Conservation (phyloP, 2,329 filamentous ascomycete genomes). For the Claviceps pazoutovae region DNA sequence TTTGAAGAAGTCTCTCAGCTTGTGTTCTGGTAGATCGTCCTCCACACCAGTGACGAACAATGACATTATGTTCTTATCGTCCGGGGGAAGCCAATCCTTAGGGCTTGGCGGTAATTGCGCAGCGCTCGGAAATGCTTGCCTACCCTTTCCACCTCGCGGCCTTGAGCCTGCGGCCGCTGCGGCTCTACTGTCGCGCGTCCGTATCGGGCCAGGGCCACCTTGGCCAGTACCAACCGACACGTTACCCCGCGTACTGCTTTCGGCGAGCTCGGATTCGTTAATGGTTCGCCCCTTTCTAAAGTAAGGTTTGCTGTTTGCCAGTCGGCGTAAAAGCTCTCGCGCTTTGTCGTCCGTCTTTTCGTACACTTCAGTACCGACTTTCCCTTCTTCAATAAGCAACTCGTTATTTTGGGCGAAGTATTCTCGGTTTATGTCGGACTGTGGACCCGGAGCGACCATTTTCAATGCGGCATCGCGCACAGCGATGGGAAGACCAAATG, state of each 20-base stretch:
- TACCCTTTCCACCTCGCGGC: conserved; percentile 27
- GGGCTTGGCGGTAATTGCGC: conserved; percentile 67
- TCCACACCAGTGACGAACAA: conserved; percentile 92
- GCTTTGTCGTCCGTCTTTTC: conserved; percentile 97
- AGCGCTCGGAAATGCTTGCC: conserved; percentile 51
- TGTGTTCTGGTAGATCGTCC: conserved; percentile 87
- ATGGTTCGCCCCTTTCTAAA: conserved; percentile 76
- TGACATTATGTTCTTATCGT: conserved; percentile 76
- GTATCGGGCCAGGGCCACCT: conserved; percentile 60
- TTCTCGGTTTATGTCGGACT: conserved; percentile 86
- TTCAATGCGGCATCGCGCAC: conserved; percentile 93
- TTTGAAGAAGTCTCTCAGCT: conserved; percentile 81
- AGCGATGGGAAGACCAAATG: conserved; percentile 87
- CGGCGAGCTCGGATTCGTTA: conserved; percentile 36
- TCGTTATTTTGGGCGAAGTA: conserved; percentile 98
- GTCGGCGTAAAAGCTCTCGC: conserved; percentile 65
- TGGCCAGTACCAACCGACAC: conserved; percentile 39
- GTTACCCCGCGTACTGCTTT: conserved; percentile 29
- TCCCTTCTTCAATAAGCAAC: conserved; percentile 83
- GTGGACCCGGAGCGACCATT: conserved; percentile 89
- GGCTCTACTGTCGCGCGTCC: conserved; percentile 53
- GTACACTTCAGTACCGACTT: conserved; percentile 75
- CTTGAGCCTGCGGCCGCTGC: conserved; percentile 35
- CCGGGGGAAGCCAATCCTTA: conserved; percentile 73
- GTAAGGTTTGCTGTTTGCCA: conserved; percentile 90